Conservation (phyloP, 345 rosid species). For the Corchorus capsularis region DNA sequence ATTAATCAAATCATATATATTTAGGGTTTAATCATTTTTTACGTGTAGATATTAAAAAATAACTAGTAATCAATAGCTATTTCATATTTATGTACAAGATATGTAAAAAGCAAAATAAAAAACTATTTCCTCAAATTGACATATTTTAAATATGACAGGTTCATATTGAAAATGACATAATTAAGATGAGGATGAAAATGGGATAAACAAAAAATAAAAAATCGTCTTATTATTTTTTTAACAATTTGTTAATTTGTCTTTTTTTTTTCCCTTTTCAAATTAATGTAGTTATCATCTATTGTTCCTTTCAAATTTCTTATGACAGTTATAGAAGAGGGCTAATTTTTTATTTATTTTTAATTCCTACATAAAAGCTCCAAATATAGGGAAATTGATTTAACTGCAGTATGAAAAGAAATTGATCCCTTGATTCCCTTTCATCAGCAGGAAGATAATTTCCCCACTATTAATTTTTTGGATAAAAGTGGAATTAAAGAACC, state of each 20-base stretch:
- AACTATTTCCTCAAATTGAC: background rate
- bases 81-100: background rate
- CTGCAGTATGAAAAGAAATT: background rate
- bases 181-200: background rate
- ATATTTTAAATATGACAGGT: background rate
- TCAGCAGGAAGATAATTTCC: background rate
- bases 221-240: background rate
- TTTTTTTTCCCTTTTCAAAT: background rate
- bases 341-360: background rate
- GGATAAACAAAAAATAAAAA: background rate
- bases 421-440: background rate
- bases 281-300: background rate
- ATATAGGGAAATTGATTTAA: background rate
- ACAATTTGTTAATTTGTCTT: background rate
- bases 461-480: background rate
- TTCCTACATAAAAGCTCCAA: too few relatives aligned
- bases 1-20: background rate
- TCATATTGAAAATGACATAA: background rate
- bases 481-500: constrained; percentile 18
- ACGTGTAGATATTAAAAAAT: background rate
- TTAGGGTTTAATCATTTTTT: background rate
- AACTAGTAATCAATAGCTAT: constrained; percentile 5
- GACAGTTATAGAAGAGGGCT: background rate
- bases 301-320: background rate
- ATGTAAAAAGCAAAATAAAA: background rate